These are phyloP conservation scores for Ustilago vetiveriae DNA, from an alignment of 1,284 basidiomycete genomes.

Conservation along the genomic window DNA sequence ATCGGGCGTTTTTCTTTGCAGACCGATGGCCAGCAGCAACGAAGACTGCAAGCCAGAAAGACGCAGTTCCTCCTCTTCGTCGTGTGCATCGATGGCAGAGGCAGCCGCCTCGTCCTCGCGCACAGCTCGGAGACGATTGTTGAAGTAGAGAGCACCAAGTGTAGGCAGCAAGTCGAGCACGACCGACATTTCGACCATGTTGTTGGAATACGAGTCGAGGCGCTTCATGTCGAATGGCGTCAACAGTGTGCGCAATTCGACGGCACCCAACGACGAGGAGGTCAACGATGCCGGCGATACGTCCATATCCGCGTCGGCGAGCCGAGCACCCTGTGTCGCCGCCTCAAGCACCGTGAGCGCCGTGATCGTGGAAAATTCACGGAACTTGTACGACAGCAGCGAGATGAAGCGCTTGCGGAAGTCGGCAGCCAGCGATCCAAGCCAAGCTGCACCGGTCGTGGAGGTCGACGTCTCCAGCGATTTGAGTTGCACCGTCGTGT, in stretches of 20 bases:
- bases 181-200: conserved; percentile 95
- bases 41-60: conserved; percentile 59
- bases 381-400: conserved; percentile 91
- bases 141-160: conserved; percentile 86
- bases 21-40: conserved; percentile 75
- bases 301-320: conserved; percentile 25
- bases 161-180: conserved; percentile 89
- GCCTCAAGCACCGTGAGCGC: conserved; percentile 90
- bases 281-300: conserved; percentile 8
- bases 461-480: conserved; percentile 41
- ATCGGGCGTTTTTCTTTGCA: conserved; percentile 91
- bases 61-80: conserved; percentile 47
- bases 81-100: conserved; percentile 34
- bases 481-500: conserved; percentile 93
- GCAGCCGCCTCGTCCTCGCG: conserved; percentile 54
- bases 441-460: conserved; percentile 76
- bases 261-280: conserved; percentile 66
- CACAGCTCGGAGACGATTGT: conserved; percentile 65
- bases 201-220: conserved; percentile 92
- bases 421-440: conserved; percentile 90
- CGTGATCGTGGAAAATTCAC: conserved; percentile 87
- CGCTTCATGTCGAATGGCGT: conserved; percentile 96
- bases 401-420: conserved; percentile 90
- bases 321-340: conserved; percentile 73
- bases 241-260: conserved; percentile 79